These are phyloP conservation scores for Termitomyces sp. DNA, from an alignment of 1,284 basidiomycete species.

Conservation along the genomic window DNA sequence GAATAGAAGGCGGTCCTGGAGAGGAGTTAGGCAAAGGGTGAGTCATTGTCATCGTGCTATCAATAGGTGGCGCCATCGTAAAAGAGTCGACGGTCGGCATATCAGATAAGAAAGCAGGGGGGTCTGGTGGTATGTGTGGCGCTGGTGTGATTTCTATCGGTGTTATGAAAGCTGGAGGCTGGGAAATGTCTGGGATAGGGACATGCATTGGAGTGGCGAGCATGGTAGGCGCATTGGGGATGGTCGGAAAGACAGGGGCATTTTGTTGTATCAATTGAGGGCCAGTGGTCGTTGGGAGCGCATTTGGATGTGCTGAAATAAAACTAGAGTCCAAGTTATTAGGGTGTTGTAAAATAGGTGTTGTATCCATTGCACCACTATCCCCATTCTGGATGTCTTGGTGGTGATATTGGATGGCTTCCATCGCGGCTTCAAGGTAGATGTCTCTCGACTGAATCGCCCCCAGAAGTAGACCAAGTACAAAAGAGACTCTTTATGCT, in stretches of 20 bases:
- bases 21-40: slow-evolving; percentile 39
- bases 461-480: slow-evolving; percentile 1
- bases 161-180: slow-evolving; percentile 28
- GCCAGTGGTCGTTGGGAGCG: slow-evolving; percentile 15
- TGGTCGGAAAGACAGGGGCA: slow-evolving; percentile 33
- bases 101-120: slow-evolving; percentile 34
- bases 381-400: slow-evolving; percentile 27
- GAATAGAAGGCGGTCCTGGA: slow-evolving; percentile 40
- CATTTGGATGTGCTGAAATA: slow-evolving; percentile 19
- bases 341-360: slow-evolving; percentile 23
- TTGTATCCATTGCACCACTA: slow-evolving; percentile 32
- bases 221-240: slow-evolving; percentile 30
- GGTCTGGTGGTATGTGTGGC: slow-evolving; percentile 19
- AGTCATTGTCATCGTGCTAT: slow-evolving; percentile 27
- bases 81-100: slow-evolving; percentile 33
- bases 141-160: slow-evolving; percentile 36
- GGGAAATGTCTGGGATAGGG: slow-evolving; percentile 29
- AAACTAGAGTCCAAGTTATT: slow-evolving; percentile 24
- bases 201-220: slow-evolving; percentile 37
- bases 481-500: slow-evolving; percentile 7
- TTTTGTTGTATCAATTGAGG: slow-evolving; percentile 28
- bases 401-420: slow-evolving; percentile 26
- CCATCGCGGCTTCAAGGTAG: slow-evolving; percentile 17
- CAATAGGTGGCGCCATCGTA: slow-evolving; percentile 23
- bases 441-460: slow-evolving; percentile 1